Evolutionary conservation across 2,329 filamentous ascomycete species (phyloP), one percentile per base, ranked within the genome.

Genomic region (Botrytis fragariae): DNA sequence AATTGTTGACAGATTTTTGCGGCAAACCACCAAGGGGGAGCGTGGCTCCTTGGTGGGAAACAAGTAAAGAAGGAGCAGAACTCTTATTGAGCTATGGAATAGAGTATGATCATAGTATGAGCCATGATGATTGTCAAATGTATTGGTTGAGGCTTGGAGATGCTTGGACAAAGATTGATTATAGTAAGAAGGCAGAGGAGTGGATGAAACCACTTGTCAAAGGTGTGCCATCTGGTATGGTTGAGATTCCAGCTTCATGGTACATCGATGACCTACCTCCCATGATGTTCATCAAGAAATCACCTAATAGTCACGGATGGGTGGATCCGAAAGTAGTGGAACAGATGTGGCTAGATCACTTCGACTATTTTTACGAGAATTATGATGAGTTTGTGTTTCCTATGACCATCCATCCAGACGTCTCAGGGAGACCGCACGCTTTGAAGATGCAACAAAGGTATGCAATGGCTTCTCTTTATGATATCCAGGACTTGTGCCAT

Each of bases 341-440:
- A 70, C 69, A 77, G 44, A 60, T 75, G 35, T 76, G 74, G 72
- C 65, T 74, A 65, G 88, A 91, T 74, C 89, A 91, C 75, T 92
- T 92, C 74, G 87, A 91, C 77, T 93, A 93, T 81, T 93, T 92
- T 78, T 94, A 94, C 80, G 85, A 91, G 42, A 91, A 94, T 81
- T 91, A 93, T 75, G 91, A 94, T 77, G 90, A 92, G 77, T 93
- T 93, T 75, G 87, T 93, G 70, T 93, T 94, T 77, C 91, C 92
- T 0, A 91, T 94, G 81, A 94, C 92, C 0, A 91, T 93, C 51
- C 92, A 94, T 80, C 92, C 92, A 0, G 92, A 94, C 78, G 90
- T 92, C 0, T 90, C 87, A 4, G 92, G 92, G 0, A 85, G 91
- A 29, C 92, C 92, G 0, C 92, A 94, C 81, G 92, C 90, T 0